Percentiles rank a stretch among this genome's conserved stretches.
Evolutionary conservation across 768 basidiomycete species (phyloP).

Genomic region (Xanthoconium stramineum): DNA sequence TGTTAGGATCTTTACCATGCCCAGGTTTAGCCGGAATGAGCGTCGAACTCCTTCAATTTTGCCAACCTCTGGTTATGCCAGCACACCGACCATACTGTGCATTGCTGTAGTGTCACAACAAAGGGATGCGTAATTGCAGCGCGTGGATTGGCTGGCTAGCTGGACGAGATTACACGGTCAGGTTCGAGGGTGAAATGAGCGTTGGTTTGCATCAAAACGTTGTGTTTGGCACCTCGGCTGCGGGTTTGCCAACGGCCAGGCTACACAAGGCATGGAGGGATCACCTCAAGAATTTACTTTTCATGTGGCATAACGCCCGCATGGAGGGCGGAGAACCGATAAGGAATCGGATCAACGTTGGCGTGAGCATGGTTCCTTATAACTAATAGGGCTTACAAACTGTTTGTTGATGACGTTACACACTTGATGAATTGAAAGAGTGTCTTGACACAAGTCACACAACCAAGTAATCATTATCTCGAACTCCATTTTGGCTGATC

Average conservation of each 20-base stretch:
- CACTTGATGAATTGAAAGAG: too few species aligned
- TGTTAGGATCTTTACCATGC: not conserved
- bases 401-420: too few species aligned
- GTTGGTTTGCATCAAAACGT: constrained; percentile 8
- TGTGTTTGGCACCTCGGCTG: constrained; percentile 1
- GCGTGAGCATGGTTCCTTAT: not conserved
- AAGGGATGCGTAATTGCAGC: not conserved
- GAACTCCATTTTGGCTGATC: too few species aligned
- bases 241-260: constrained; percentile 17
- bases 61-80: constrained; percentile 9
- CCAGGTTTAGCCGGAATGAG: not conserved
- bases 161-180: not conserved
- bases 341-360: not conserved
- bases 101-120: not conserved
- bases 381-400: too few species aligned
- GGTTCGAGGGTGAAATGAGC: not conserved
- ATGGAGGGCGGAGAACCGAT: not conserved
- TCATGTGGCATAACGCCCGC: constrained; percentile 1
- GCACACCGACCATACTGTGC: not conserved
- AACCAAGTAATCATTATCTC: too few species aligned
- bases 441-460: too few species aligned
- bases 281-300: not conserved
- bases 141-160: not conserved
- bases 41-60: not conserved
- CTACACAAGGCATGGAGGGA: constrained; percentile 15